Conservation (phyloP, 768 basidiomycete species). For the Sistotremastrum suecicum region DNA sequence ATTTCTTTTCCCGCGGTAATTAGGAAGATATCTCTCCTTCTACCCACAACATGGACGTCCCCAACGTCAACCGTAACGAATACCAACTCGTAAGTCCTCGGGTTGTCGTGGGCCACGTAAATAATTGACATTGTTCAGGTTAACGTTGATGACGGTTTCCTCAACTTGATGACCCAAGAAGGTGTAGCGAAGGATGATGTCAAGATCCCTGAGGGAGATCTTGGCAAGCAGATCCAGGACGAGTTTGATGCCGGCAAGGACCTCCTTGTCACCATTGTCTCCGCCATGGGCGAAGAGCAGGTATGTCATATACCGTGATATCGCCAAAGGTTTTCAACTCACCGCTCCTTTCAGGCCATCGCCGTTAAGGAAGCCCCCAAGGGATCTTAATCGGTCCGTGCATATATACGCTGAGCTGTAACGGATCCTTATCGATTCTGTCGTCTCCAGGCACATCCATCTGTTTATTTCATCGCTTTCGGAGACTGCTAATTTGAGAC, state of each 20-base stretch:
- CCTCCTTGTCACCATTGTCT: constrained; percentile 70
- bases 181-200: constrained; percentile 87
- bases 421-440: no score
- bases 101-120: not conserved
- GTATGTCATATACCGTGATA: constrained; percentile 18
- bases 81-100: constrained; percentile 60
- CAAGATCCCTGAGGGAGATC: constrained; percentile 72
- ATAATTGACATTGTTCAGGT: constrained; percentile 26
- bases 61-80: constrained; percentile 83
- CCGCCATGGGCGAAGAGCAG: constrained; percentile 90
- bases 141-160: constrained; percentile 87
- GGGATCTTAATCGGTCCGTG: constrained; percentile 16
- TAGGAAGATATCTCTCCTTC: constrained; percentile 91
- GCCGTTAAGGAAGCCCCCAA: constrained; percentile 84
- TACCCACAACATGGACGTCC: constrained; percentile 99
- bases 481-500: not conserved
- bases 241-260: constrained; percentile 83
- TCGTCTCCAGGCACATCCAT: not conserved
- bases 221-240: constrained; percentile 55
- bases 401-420: no score
- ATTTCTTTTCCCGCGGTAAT: constrained; percentile 7
- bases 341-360: constrained; percentile 38
- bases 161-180: constrained; percentile 83
- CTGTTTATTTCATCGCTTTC: not conserved
- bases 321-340: constrained; percentile 1